A percentile compares a stretch with the other conserved stretches of the same genome.
Conservation (phyloP, 768 basidiomycete species). For the Tricholoma matsutake region DNA sequence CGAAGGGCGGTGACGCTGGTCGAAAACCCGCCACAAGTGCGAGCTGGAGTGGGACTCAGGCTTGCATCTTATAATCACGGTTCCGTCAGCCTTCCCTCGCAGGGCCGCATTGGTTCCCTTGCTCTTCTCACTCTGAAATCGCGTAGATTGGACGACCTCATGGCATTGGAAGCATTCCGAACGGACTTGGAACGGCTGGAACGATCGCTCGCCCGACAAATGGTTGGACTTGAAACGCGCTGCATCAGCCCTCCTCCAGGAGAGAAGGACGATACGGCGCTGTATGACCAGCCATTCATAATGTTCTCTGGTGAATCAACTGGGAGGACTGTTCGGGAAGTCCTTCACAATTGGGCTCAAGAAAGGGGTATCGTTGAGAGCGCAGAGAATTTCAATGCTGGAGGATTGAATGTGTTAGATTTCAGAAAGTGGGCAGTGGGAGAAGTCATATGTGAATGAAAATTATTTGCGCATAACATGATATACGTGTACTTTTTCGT, state of each 20-base stretch:
- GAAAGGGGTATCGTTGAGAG: slow-evolving; percentile 40
- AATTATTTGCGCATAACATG: background rate
- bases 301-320: slow-evolving; percentile 61
- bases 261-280: slow-evolving; percentile 43
- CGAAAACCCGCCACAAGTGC: slow-evolving; percentile 36
- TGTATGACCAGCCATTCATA: slow-evolving; percentile 74
- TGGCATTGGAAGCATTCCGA: slow-evolving; percentile 47
- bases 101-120: slow-evolving; percentile 61
- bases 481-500: background rate
- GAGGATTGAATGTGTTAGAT: slow-evolving; percentile 45
- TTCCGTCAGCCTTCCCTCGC: slow-evolving; percentile 38
- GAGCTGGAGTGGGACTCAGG: slow-evolving; percentile 37
- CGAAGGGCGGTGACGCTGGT: slow-evolving; percentile 53
- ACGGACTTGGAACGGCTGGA: slow-evolving; percentile 62
- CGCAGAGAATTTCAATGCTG: slow-evolving; percentile 24
- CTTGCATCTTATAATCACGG: slow-evolving; percentile 66
- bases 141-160: slow-evolving; percentile 38
- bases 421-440: slow-evolving; percentile 69
- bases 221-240: slow-evolving; percentile 75
- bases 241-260: slow-evolving; percentile 36
- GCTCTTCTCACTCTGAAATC: slow-evolving; percentile 54
- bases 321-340: slow-evolving; percentile 40
- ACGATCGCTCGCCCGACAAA: slow-evolving; percentile 78
- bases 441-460: slow-evolving; percentile 24
- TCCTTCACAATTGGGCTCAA: slow-evolving; percentile 53